Conservation (phyloP, 768 basidiomycete genomes). For the Leccinum aurantiacum region DNA sequence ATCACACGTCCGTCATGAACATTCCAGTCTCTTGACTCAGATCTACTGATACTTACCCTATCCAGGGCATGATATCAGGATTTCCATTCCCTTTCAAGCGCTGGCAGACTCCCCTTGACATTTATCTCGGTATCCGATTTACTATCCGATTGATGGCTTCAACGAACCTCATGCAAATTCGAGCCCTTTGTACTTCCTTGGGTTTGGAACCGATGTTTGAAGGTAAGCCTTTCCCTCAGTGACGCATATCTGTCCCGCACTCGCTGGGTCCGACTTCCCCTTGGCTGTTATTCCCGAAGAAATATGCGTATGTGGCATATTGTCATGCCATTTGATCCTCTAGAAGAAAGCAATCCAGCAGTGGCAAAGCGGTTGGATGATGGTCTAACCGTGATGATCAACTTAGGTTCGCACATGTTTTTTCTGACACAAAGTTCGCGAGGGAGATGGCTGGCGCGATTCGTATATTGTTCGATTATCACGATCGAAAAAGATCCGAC, state of each 20-base stretch:
- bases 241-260: conserved; percentile 2
- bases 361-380: conserved; percentile 12
- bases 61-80: conserved; percentile 8
- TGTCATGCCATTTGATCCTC: conserved; percentile 4
- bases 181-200: background rate
- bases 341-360: conserved; percentile 8
- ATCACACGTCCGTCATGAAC: background rate
- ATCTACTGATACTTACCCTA: background rate
- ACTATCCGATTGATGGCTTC: background rate
- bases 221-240: background rate
- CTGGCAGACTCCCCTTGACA: conserved; percentile 15
- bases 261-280: conserved; percentile 4
- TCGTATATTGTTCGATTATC: conserved; percentile 5
- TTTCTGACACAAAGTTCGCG: background rate
- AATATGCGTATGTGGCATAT: conserved; percentile 8
- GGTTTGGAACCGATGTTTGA: background rate
- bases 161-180: background rate
- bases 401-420: conserved; percentile 5
- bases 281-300: conserved; percentile 4
- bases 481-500: background rate
- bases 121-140: conserved; percentile 7
- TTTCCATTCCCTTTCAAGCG: conserved; percentile 7
- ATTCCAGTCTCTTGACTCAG: background rate
- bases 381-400: conserved; percentile 13
- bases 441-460: conserved; percentile 8